phyloP scores from a whole-genome alignment of 208 protist species.

The Trypanosoma theileri region DNA sequence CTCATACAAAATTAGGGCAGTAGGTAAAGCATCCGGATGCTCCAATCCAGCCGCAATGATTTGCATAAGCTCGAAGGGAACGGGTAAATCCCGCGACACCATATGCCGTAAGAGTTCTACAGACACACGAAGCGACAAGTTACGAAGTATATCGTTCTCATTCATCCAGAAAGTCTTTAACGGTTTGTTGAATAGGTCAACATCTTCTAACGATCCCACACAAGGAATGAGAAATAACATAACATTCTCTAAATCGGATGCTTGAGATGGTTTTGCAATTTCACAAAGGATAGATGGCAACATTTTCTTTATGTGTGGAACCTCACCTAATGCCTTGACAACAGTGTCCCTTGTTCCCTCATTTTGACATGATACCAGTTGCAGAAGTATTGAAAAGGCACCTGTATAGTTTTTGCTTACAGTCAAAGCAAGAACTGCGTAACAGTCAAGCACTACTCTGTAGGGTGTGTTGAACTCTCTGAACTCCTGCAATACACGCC shows the following conservation, averaged over 20 bases:
- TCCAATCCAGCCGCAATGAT: conserved; percentile 20
- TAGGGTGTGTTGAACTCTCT: not conserved
- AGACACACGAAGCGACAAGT: conserved; percentile 3
- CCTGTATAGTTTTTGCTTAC: conserved; percentile 24
- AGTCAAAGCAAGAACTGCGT: conserved; percentile 24
- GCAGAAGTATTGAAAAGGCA: conserved; percentile 23
- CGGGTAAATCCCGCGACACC: conserved; percentile 6
- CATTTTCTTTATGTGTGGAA: conserved; percentile 19
- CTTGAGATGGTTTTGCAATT: not conserved
- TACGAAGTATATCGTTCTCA: conserved; percentile 2
- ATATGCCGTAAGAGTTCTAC: conserved; percentile 7
- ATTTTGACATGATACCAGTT: not conserved
- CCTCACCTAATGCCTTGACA: not conserved
- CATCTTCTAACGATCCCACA: conserved; percentile 12
- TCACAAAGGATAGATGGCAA: conserved; percentile 13
- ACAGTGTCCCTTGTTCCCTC: not conserved
- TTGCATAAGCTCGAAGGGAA: conserved; percentile 10
- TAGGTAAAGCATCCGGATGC: not conserved
- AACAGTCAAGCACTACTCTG: conserved; percentile 17
- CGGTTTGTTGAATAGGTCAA: conserved; percentile 21
- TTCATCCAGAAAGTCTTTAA: conserved; percentile 6
- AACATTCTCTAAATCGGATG: conserved; percentile 15
- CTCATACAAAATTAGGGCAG: conserved; percentile 13
- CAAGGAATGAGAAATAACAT: conserved; percentile 9
- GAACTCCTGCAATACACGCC: conserved; percentile 19